Evolutionary conservation across 1,284 basidiomycete genomes (phyloP).

Genomic region (Trametes polyzona): DNA sequence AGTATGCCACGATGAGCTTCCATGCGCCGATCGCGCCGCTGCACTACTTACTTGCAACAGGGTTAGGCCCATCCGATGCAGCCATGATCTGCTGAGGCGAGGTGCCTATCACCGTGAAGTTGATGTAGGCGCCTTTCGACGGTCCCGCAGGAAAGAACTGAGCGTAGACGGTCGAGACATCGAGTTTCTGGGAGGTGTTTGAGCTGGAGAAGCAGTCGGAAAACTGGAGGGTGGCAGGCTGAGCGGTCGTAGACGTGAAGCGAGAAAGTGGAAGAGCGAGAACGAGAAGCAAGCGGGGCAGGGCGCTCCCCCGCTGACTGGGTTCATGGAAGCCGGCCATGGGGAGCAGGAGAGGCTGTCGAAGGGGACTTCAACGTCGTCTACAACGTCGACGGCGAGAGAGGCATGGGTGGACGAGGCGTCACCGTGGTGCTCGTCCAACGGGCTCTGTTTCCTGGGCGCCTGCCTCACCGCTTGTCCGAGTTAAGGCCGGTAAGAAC

Average conservation of each 20-base stretch:
- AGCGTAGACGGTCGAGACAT: conserved; percentile 73
- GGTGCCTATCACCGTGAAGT: conserved; percentile 67
- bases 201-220: conserved; percentile 60
- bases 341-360: conserved; percentile 8
- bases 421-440: conserved; percentile 23
- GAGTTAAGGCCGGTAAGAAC: neutral
- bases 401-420: conserved; percentile 17
- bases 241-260: conserved; percentile 29
- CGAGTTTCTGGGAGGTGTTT: conserved; percentile 59
- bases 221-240: conserved; percentile 38
- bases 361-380: conserved; percentile 12
- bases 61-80: conserved; percentile 58
- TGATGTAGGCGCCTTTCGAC: conserved; percentile 51
- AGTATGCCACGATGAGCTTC: neutral
- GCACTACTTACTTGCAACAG: conserved; percentile 54
- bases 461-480: neutral
- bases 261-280: conserved; percentile 25
- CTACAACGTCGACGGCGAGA: conserved; percentile 20
- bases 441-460: conserved; percentile 1
- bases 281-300: conserved; percentile 26
- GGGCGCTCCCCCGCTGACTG: conserved; percentile 18
- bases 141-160: conserved; percentile 59
- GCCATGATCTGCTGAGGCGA: conserved; percentile 63
- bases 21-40: conserved; percentile 1
- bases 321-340: conserved; percentile 31